These are phyloP conservation scores for Magnaporthiopsis rhizophila DNA, from an alignment of 2,329 filamentous ascomycete species.

Conservation along the genomic window DNA sequence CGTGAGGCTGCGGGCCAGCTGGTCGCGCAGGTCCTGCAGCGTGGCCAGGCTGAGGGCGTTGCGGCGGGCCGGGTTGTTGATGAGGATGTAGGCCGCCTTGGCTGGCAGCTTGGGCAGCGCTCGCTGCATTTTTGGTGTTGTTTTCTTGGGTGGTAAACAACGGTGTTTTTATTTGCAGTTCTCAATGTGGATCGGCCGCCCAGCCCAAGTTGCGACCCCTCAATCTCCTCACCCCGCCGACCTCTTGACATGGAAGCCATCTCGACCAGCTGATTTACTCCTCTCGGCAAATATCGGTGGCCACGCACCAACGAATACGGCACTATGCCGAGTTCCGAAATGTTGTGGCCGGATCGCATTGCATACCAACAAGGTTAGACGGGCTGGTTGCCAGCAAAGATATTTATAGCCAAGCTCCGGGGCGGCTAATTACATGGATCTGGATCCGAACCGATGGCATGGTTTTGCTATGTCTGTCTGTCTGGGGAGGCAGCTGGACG, in stretches of 20 bases:
- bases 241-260: too few species aligned
- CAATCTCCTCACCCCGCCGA: too few species aligned
- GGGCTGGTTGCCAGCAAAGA: neutral
- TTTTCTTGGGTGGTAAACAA: neutral
- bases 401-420: neutral
- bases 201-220: too few species aligned
- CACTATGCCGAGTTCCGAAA: neutral
- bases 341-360: too few species aligned
- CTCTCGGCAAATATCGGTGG: neutral
- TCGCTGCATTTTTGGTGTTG: neutral
- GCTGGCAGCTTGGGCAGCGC: slow-evolving; percentile 18
- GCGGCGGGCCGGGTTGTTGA: slow-evolving; percentile 17
- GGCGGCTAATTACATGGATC: neutral
- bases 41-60: slow-evolving; percentile 20
- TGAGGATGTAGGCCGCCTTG: slow-evolving; percentile 18
- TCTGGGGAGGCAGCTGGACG: neutral
- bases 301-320: neutral
- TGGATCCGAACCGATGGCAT: neutral
- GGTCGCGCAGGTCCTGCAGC: slow-evolving; percentile 17
- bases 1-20: slow-evolving; percentile 17
- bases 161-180: too few species aligned
- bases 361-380: neutral
- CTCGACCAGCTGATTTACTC: too few species aligned
- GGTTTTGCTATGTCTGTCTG: neutral
- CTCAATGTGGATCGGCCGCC: too few species aligned